Percentiles rank a stretch among this genome's conserved stretches.
Conservation (phyloP, 208 protist genomes). For the Trypanosoma avium region DNA sequence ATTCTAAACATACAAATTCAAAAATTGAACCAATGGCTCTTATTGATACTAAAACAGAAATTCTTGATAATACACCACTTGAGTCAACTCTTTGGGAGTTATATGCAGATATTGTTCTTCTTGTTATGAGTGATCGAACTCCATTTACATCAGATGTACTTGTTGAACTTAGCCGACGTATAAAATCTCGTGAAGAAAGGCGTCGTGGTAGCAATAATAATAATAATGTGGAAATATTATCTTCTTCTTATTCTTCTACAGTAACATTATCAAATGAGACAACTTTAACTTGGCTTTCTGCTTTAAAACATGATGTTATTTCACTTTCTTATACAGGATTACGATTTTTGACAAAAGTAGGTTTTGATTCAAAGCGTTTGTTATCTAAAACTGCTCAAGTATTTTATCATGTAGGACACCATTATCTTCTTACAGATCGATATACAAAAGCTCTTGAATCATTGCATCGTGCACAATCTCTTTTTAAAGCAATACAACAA, state of each 20-base stretch:
- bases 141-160: slow-evolving; percentile 60
- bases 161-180: slow-evolving; percentile 42
- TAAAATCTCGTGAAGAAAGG: slow-evolving; percentile 33
- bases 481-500: slow-evolving; percentile 49
- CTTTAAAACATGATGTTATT: slow-evolving; percentile 51
- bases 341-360: slow-evolving; percentile 62
- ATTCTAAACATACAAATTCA: neutral
- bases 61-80: slow-evolving; percentile 40
- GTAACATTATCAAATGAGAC: slow-evolving; percentile 20
- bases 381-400: slow-evolving; percentile 64
- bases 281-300: slow-evolving; percentile 57
- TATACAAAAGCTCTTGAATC: slow-evolving; percentile 85
- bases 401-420: slow-evolving; percentile 66
- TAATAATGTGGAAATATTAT: neutral
- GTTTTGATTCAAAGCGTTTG: slow-evolving; percentile 41
- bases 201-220: slow-evolving; percentile 5
- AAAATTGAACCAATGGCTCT: slow-evolving; percentile 15
- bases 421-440: slow-evolving; percentile 57
- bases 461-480: slow-evolving; percentile 58
- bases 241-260: neutral
- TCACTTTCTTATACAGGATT: slow-evolving; percentile 75
- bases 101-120: slow-evolving; percentile 72
- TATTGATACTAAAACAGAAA: slow-evolving; percentile 45
- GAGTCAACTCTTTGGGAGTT: slow-evolving; percentile 56
- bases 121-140: slow-evolving; percentile 62